These are phyloP conservation scores for Agroathelia rolfsii DNA, from an alignment of 1,284 basidiomycete genomes.

Conservation along the genomic window DNA sequence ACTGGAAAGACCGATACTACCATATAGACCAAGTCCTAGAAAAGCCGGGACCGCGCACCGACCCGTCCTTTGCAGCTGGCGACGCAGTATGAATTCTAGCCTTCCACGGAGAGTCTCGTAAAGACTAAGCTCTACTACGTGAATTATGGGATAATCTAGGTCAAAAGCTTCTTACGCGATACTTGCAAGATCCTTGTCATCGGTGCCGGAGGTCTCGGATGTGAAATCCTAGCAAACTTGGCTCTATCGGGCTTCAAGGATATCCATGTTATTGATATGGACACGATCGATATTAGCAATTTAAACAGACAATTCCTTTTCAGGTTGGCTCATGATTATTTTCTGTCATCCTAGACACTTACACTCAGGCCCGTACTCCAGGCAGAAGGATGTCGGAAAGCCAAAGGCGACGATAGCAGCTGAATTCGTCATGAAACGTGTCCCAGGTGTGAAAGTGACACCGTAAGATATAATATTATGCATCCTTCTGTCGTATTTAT, in stretches of 20 bases:
- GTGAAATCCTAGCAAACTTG: constrained; percentile 90
- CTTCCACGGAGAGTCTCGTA: too few species aligned
- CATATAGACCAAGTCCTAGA: constrained; percentile 79
- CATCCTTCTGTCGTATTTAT: too few species aligned
- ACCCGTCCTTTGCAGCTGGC: constrained; percentile 64
- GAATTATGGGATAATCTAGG: constrained; percentile 33
- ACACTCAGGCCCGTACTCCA: too few species aligned
- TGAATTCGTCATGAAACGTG: constrained; percentile 90
- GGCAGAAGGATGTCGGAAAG: constrained; percentile 85
- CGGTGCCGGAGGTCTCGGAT: constrained; percentile 90
- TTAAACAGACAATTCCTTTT: constrained; percentile 98
- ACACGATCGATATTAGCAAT: constrained; percentile 99
- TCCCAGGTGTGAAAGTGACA: constrained; percentile 89
- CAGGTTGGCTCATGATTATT: constrained; percentile 46
- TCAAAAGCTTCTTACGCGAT: constrained; percentile 79
- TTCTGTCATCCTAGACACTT: constrained; percentile 4
- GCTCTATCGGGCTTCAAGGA: constrained; percentile 93
- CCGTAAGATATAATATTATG: constrained; percentile 49
- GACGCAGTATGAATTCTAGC: constrained; percentile 41
- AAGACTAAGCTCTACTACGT: constrained; percentile 12
- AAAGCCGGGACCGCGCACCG: constrained; percentile 72
- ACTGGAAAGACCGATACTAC: constrained; percentile 68
- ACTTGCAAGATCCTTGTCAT: constrained; percentile 93
- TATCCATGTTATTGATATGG: constrained; percentile 99
- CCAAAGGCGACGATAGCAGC: constrained; percentile 93